Percentiles rank a stretch among this genome's conserved stretches.
Conservation (phyloP, 768 basidiomycete species). For the Boletus barrowsii region DNA sequence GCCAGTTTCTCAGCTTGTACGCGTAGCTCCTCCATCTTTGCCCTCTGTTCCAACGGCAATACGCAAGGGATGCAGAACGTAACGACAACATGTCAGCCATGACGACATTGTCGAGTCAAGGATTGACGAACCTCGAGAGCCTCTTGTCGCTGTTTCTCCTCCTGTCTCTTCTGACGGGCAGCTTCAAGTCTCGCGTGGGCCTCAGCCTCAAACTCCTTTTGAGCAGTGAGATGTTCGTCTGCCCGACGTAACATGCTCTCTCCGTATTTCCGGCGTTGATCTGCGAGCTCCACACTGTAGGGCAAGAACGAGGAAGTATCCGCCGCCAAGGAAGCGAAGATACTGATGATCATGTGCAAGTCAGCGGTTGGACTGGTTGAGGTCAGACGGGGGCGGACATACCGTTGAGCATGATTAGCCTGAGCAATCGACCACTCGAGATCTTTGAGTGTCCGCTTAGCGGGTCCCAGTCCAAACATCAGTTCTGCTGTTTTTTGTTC, state of each 20-base stretch:
- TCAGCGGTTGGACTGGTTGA: background rate
- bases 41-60: conserved; percentile 39
- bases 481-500: conserved; percentile 95
- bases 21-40: conserved; percentile 61
- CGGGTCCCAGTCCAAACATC: conserved; percentile 66
- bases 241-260: conserved; percentile 79
- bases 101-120: background rate
- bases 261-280: conserved; percentile 87
- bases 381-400: conserved; percentile 17
- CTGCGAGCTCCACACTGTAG: conserved; percentile 83
- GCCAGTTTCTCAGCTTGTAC: conserved; percentile 74
- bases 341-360: conserved; percentile 37
- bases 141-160: conserved; percentile 68
- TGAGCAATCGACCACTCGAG: conserved; percentile 75
- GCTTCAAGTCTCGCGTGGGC: conserved; percentile 68
- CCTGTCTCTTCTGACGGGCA: conserved; percentile 74
- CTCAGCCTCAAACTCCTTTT: conserved; percentile 70
- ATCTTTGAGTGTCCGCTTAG: conserved; percentile 79
- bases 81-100: background rate
- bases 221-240: conserved; percentile 73
- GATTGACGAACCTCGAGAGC: conserved; percentile 56
- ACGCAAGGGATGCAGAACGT: background rate
- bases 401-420: conserved; percentile 87
- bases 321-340: conserved; percentile 80
- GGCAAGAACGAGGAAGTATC: conserved; percentile 69